Evolutionary conservation across 106 monocot species (phyloP).

Genomic region (Dendrobium nobile): DNA sequence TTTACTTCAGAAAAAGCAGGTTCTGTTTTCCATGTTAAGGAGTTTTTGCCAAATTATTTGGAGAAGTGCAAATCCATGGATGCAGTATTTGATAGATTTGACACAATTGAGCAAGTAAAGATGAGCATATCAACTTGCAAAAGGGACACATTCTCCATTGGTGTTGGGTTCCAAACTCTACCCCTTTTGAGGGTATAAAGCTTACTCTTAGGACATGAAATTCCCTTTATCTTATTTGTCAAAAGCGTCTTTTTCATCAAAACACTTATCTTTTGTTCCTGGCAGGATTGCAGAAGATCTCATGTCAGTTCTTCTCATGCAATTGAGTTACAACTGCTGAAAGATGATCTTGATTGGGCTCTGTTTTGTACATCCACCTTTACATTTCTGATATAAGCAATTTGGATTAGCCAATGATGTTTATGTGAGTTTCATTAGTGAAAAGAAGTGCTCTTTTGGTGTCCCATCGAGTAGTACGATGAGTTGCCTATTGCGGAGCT

Average conservation of each 20-base stretch:
- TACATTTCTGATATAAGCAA: slow-evolving; percentile 81
- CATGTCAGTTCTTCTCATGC: slow-evolving; percentile 31
- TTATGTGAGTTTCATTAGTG: slow-evolving; percentile 75
- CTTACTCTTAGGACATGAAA: background rate
- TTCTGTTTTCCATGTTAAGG: slow-evolving; percentile 40
- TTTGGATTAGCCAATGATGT: slow-evolving; percentile 82
- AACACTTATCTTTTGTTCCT: background rate
- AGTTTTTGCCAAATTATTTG: slow-evolving; percentile 16
- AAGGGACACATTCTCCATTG: slow-evolving; percentile 49
- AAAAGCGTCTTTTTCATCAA: background rate
- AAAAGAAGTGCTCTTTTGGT: slow-evolving; percentile 68
- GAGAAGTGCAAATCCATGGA: slow-evolving; percentile 17
- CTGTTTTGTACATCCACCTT: slow-evolving; percentile 86
- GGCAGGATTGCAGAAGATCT: slow-evolving; percentile 61
- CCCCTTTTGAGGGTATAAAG: slow-evolving; percentile 35
- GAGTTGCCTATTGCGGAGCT: slow-evolving; percentile 59
- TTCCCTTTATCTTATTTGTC: background rate
- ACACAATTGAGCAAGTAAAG: slow-evolving; percentile 7
- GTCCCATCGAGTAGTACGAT: slow-evolving; percentile 94
- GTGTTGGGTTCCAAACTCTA: slow-evolving; percentile 58
- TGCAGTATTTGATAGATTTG: slow-evolving; percentile 7
- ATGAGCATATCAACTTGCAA: slow-evolving; percentile 54
- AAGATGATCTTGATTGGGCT: slow-evolving; percentile 62
- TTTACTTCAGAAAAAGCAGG: slow-evolving; percentile 11
- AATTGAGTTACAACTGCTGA: slow-evolving; percentile 50